A percentile compares a stretch with the other conserved stretches of the same genome.
phyloP scores from a whole-genome alignment of 225 moss, liverwort and hornwort genomes.

The Pseudisothecium myosuroides region DNA sequence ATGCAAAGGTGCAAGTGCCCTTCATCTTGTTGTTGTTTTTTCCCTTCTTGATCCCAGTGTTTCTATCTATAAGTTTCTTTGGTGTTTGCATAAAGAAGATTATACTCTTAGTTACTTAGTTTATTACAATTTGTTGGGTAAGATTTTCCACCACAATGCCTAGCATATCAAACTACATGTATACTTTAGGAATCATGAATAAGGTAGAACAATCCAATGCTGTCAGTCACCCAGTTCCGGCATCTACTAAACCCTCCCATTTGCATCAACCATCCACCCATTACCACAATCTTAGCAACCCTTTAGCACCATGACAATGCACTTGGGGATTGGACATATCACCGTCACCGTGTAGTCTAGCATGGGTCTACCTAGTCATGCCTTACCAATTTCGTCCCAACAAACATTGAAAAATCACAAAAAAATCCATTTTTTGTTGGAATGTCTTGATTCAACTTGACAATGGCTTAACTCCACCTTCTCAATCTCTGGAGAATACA shows the following conservation, averaged over 20 bases:
- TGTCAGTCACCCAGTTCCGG: accelerated
- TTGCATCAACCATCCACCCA: background rate
- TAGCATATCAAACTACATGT: accelerated
- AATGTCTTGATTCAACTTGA: background rate
- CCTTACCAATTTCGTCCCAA: background rate
- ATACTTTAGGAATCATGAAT: background rate
- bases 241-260: background rate
- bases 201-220: background rate
- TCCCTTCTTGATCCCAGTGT: background rate
- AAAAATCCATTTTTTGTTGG: accelerated
- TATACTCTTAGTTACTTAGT: background rate
- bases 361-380: accelerated
- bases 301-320: background rate
- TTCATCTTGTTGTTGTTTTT: accelerated
- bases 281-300: background rate
- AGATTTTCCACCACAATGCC: background rate
- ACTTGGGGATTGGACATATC: accelerated
- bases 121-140: background rate
- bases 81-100: background rate
- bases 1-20: background rate
- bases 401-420: background rate
- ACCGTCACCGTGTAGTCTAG: accelerated
- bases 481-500: background rate
- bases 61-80: background rate
- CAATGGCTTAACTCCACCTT: background rate